These are phyloP conservation scores for Pleurotus tuber-regium DNA, from an alignment of 768 basidiomycete genomes.

Conservation along the genomic window DNA sequence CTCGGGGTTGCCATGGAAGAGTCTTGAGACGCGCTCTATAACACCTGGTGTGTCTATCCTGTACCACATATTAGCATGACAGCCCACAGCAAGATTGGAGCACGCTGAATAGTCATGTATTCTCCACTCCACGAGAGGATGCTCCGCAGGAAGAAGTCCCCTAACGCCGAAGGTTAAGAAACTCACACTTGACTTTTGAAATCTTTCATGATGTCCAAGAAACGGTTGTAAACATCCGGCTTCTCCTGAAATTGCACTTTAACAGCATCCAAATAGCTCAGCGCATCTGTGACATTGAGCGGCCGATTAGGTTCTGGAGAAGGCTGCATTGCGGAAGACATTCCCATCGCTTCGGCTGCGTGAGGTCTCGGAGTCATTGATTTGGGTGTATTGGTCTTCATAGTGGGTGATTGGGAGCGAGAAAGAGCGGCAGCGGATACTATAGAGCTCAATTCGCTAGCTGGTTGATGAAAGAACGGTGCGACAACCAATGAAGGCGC, in stretches of 20 bases:
- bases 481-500: too few species aligned
- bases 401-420: conserved; percentile 13
- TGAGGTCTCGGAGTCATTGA: conserved; percentile 40
- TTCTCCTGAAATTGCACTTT: conserved; percentile 87
- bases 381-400: conserved; percentile 29
- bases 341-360: conserved; percentile 20
- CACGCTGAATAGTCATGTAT: background rate
- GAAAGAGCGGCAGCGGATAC: background rate
- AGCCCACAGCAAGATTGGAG: background rate
- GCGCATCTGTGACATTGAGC: conserved; percentile 89
- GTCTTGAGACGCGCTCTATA: conserved; percentile 68
- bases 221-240: conserved; percentile 93
- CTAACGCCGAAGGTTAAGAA: too few species aligned
- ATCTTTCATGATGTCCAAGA: conserved; percentile 98
- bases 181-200: conserved; percentile 94
- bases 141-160: too few species aligned
- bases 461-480: too few species aligned
- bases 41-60: conserved; percentile 84
- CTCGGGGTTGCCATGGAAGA: conserved; percentile 67
- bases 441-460: too few species aligned
- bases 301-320: conserved; percentile 52
- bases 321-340: conserved; percentile 26
- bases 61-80: background rate
- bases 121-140: background rate
- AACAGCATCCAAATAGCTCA: conserved; percentile 92